These are phyloP conservation scores for Allantophomopsis cytisporea DNA, from an alignment of 2,329 filamentous ascomycete species.

Conservation along the genomic window DNA sequence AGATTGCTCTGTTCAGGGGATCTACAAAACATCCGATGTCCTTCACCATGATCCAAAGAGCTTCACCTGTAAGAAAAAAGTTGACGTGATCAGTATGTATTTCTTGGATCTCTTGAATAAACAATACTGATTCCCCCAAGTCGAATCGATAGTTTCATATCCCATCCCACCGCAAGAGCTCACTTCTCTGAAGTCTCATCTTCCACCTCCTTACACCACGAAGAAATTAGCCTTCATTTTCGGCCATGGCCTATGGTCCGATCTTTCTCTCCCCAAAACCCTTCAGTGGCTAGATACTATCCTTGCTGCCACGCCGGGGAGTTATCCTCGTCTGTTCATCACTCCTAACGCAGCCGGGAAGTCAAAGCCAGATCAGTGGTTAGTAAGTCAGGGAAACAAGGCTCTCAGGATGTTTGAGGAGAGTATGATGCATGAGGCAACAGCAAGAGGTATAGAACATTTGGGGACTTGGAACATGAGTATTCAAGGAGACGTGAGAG, in stretches of 20 bases:
- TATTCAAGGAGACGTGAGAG: slow-evolving; percentile 30
- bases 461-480: slow-evolving; percentile 36
- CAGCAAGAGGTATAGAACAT: slow-evolving; percentile 23
- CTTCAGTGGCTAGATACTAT: too few species aligned
- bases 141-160: slow-evolving; percentile 27
- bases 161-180: slow-evolving; percentile 27
- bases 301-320: too few species aligned
- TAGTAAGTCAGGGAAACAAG: slow-evolving; percentile 31
- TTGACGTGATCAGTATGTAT: slow-evolving; percentile 22
- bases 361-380: slow-evolving; percentile 29
- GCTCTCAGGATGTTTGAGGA: slow-evolving; percentile 30
- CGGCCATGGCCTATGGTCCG: too few species aligned
- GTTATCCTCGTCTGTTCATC: slow-evolving; percentile 14
- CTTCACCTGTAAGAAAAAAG: slow-evolving; percentile 22
- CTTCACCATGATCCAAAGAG: slow-evolving; percentile 25
- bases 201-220: slow-evolving; percentile 13
- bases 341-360: slow-evolving; percentile 31
- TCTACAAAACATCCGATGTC: slow-evolving; percentile 31
- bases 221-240: not conserved
- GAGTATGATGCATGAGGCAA: slow-evolving; percentile 8
- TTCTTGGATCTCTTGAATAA: slow-evolving; percentile 10
- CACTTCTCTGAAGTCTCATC: slow-evolving; percentile 19
- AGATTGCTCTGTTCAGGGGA: slow-evolving; percentile 32
- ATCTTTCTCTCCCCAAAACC: too few species aligned
- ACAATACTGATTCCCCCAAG: too few species aligned